Conservation (phyloP, 257 asterid species). For the Plantago ovata region DNA sequence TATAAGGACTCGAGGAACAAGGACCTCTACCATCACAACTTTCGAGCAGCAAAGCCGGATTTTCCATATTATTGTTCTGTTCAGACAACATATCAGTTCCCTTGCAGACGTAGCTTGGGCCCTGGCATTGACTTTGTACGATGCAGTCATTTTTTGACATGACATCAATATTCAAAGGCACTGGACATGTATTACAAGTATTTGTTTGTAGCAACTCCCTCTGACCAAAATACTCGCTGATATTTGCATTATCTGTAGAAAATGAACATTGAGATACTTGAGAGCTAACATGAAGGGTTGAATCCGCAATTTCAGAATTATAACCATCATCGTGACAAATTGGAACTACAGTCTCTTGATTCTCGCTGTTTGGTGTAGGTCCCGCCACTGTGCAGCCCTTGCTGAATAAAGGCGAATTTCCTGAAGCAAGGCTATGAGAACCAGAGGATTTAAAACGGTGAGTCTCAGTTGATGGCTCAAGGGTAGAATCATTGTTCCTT, state of each 20-base stretch:
- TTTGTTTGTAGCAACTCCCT: slow-evolving; percentile 25
- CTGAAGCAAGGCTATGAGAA: slow-evolving; percentile 22
- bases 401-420: slow-evolving; percentile 30
- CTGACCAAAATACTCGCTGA: slow-evolving; percentile 19
- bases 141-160: slow-evolving; percentile 15
- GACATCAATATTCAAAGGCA: slow-evolving; percentile 20
- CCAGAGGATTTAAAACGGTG: slow-evolving; percentile 23
- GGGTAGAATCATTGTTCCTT: slow-evolving; percentile 22
- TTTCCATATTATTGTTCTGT: slow-evolving; percentile 18
- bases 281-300: slow-evolving; percentile 24
- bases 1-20: slow-evolving; percentile 15
- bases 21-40: slow-evolving; percentile 19
- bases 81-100: slow-evolving; percentile 25
- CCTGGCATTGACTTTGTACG: slow-evolving; percentile 19
- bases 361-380: slow-evolving; percentile 22
- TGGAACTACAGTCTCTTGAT: slow-evolving; percentile 19
- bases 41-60: slow-evolving; percentile 20
- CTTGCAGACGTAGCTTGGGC: slow-evolving; percentile 24
- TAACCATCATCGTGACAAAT: slow-evolving; percentile 21
- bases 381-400: slow-evolving; percentile 20
- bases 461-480: slow-evolving; percentile 26
- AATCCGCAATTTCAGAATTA: slow-evolving; percentile 19
- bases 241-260: slow-evolving; percentile 15
- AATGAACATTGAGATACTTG: slow-evolving; percentile 23
- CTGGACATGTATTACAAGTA: slow-evolving; percentile 23